Evolutionary conservation across 331 rosid genomes (phyloP).

Genomic region (Rhamnella rubrinervis): DNA sequence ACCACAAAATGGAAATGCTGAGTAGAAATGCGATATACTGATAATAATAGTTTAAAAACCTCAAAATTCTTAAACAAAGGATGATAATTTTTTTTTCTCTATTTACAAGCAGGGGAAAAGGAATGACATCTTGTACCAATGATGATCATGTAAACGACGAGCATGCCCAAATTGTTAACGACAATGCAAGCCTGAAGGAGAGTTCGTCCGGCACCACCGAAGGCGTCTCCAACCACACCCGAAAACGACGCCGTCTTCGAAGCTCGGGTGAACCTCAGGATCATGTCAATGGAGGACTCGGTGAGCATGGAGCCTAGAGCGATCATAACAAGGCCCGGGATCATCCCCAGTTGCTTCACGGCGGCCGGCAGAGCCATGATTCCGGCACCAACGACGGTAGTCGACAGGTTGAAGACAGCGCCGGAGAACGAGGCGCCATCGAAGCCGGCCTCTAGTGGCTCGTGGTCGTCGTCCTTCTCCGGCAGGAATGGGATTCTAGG

Average conservation of each 20-base stretch:
- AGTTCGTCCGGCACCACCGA: constrained; percentile 47
- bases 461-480: constrained; percentile 28
- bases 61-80: neutral
- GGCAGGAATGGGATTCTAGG: constrained; percentile 33
- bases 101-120: neutral
- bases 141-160: constrained; percentile 74
- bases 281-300: constrained; percentile 49
- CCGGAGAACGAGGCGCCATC: constrained; percentile 62
- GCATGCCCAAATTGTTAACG: constrained; percentile 65
- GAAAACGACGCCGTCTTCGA: constrained; percentile 53
- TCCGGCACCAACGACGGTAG: constrained; percentile 70
- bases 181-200: constrained; percentile 54
- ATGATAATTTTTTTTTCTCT: no score
- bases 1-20: neutral
- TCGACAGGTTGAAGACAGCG: constrained; percentile 66
- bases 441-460: constrained; percentile 24
- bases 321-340: constrained; percentile 53
- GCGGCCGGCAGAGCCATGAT: constrained; percentile 76
- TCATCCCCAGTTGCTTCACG: constrained; percentile 56
- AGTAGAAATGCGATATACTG: neutral
- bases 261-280: constrained; percentile 50
- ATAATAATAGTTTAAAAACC: neutral
- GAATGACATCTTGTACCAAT: constrained; percentile 39
- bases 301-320: constrained; percentile 47
- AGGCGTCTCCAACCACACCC: constrained; percentile 46